These are phyloP conservation scores for Bruguiera parviflora DNA, from an alignment of 345 rosid genomes.

Conservation along the genomic window DNA sequence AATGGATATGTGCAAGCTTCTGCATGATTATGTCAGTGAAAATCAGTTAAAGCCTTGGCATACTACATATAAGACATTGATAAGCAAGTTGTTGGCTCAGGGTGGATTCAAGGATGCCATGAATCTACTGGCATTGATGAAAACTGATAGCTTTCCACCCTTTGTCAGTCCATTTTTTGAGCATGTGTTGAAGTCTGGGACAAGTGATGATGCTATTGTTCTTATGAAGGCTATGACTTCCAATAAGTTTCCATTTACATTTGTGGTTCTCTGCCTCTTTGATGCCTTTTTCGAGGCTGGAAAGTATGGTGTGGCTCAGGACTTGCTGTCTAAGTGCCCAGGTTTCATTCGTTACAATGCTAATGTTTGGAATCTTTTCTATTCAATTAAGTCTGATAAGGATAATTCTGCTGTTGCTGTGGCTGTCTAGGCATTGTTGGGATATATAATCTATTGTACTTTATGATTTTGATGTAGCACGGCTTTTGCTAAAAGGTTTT, in stretches of 20 bases:
- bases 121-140: conserved; percentile 59
- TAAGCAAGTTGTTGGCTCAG: conserved; percentile 53
- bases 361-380: conserved; percentile 75
- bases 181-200: conserved; percentile 62
- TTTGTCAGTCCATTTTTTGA: conserved; percentile 59
- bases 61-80: conserved; percentile 57
- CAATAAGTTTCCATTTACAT: conserved; percentile 58
- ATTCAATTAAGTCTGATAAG: conserved; percentile 15
- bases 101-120: conserved; percentile 71
- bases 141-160: conserved; percentile 69
- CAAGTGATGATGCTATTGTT: conserved; percentile 50
- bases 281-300: conserved; percentile 58
- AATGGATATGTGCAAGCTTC: conserved; percentile 58
- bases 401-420: conserved; percentile 24
- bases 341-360: conserved; percentile 59
- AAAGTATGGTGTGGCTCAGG: conserved; percentile 64
- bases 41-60: conserved; percentile 55
- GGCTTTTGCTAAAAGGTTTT: conserved; percentile 21
- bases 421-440: conserved; percentile 26
- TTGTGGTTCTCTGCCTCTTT: conserved; percentile 55
- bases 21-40: conserved; percentile 34
- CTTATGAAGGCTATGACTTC: conserved; percentile 62
- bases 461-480: conserved; percentile 15
- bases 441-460: conserved; percentile 7
- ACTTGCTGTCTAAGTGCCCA: conserved; percentile 65